Conservation (phyloP, 768 basidiomycete genomes). For the Rhodotorula taiwanensis region DNA sequence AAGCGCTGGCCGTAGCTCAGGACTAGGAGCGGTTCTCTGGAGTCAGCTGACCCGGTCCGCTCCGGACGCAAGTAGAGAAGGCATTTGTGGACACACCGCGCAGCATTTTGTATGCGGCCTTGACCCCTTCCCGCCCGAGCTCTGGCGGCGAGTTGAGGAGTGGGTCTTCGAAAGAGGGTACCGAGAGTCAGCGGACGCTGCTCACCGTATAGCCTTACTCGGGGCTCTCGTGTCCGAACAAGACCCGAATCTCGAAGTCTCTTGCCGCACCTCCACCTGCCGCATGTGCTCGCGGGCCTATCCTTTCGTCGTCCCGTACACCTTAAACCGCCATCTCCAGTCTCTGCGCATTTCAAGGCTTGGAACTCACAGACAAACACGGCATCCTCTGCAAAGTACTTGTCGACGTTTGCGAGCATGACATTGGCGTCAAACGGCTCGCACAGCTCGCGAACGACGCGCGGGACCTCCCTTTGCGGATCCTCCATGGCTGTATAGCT, state of each 20-base stretch:
- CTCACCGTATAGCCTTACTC: too few species aligned
- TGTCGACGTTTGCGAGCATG: slow-evolving; percentile 22
- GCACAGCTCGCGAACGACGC: slow-evolving; percentile 18
- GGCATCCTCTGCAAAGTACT: slow-evolving; percentile 24
- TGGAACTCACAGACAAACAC: not conserved
- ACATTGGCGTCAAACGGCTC: not conserved
- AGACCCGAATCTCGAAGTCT: not conserved
- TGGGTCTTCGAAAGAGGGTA: slow-evolving; percentile 6
- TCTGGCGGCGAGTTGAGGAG: slow-evolving; percentile 19
- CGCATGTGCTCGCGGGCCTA: slow-evolving; percentile 2
- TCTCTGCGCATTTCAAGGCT: not conserved
- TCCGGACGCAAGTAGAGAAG: too few species aligned
- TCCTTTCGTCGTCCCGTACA: too few species aligned
- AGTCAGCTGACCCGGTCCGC: too few species aligned
- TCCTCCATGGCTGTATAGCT: slow-evolving; percentile 19
- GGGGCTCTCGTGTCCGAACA: not conserved
- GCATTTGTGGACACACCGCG: too few species aligned
- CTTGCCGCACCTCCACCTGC: not conserved
- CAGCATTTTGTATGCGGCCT: slow-evolving; percentile 28
- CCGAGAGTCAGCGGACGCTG: too few species aligned
- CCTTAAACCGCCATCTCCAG: too few species aligned
- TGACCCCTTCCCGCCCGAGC: slow-evolving; percentile 23
- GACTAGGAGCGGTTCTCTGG: too few species aligned
- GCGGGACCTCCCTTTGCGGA: slow-evolving; percentile 13
- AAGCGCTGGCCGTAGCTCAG: slow-evolving; percentile 24